phyloP scores from a whole-genome alignment of 2,329 filamentous ascomycete species.

The Exserohilum rostratum region DNA sequence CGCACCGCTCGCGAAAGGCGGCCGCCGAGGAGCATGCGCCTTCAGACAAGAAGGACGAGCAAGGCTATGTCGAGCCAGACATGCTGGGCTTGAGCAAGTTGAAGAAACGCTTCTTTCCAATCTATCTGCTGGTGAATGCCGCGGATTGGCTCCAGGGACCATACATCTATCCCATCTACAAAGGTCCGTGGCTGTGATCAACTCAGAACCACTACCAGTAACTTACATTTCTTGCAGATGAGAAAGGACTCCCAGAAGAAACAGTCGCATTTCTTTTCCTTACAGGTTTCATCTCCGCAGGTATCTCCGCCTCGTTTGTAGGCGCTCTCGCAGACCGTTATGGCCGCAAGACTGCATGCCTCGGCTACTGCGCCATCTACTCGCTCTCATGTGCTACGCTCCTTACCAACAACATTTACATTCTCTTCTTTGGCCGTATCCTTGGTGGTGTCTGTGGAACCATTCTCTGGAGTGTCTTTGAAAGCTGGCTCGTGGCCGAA shows the following conservation, averaged over 20 bases:
- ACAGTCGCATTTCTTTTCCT: slow-evolving; percentile 50
- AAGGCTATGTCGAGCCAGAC: slow-evolving; percentile 32
- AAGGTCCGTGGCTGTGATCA: slow-evolving; percentile 34
- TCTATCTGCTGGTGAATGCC: slow-evolving; percentile 53
- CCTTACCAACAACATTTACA: slow-evolving; percentile 52
- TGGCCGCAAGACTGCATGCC: slow-evolving; percentile 60
- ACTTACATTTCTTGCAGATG: slow-evolving; percentile 38
- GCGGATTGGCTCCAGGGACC: slow-evolving; percentile 58
- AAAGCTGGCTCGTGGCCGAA: slow-evolving; percentile 67
- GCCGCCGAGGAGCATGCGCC: slow-evolving; percentile 8
- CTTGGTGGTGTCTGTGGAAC: slow-evolving; percentile 63
- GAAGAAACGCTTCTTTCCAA: slow-evolving; percentile 53
- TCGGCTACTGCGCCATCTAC: slow-evolving; percentile 62
- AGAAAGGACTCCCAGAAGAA: slow-evolving; percentile 55
- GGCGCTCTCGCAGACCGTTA: slow-evolving; percentile 58
- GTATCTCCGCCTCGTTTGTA: slow-evolving; percentile 56
- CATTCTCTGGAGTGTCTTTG: slow-evolving; percentile 64
- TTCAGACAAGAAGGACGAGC: slow-evolving; percentile 31
- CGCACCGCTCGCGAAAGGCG: slow-evolving; percentile 29
- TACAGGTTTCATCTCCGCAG: slow-evolving; percentile 57
- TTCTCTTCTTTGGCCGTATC: slow-evolving; percentile 60
- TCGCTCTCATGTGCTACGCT: slow-evolving; percentile 61
- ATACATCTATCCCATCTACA: slow-evolving; percentile 61
- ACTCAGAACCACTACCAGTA: background rate
- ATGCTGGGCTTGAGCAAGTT: slow-evolving; percentile 43